Base-by-base conservation (phyloP, 768 basidiomycete species). In the Lactarius quietus region DNA sequence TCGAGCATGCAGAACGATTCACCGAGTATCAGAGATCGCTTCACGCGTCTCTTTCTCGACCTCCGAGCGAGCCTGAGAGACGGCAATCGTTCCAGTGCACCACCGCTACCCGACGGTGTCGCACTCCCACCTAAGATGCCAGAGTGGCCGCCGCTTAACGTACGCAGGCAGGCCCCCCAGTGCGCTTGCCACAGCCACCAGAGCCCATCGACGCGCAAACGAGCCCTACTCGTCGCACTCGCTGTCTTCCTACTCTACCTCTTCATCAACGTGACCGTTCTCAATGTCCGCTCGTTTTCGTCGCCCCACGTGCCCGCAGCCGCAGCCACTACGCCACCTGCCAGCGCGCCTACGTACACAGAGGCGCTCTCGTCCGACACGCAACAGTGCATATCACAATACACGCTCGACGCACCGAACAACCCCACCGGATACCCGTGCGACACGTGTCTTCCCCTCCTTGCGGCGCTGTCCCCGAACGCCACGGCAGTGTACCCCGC, bases 371-470 rank as follows among this genome's bases (percentile, higher is more conserved):
- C 81, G 29, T 73, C 71, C 36, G 74, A 77, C 65, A 76, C 78
- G 26, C 77, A 78, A 65, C 76, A 80, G 69, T 83, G 82, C 69
- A 69, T 83, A 51, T 76, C 77, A 18, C 77, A 83, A 65, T 83
- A 76, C 69, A 76, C 72, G 18, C 69, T 83, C 53, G 76, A 82
- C 48, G 83, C 82, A 2, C 77, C 82, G 1, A 71, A 76, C 2
- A 73, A 77, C 56, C 81, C 82, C 2, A 64, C 70, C n/a, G 66
- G 69, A 6, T 84, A 83, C 67, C 81, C 82, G 15, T 84, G 82
- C 67, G 75, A 76, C 43, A 74, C 77, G 7, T 84, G 82, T 68
- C 74, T 82, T 23, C 70, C 83, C 0, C 68, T 75, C 38, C 70
- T 84, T 6, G 75, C 76, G 64, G 72, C 72, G 9, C 74, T 82